These are phyloP conservation scores for Teunomyces stri DNA, from an alignment of 805 yeast species.

Conservation along the genomic window DNA sequence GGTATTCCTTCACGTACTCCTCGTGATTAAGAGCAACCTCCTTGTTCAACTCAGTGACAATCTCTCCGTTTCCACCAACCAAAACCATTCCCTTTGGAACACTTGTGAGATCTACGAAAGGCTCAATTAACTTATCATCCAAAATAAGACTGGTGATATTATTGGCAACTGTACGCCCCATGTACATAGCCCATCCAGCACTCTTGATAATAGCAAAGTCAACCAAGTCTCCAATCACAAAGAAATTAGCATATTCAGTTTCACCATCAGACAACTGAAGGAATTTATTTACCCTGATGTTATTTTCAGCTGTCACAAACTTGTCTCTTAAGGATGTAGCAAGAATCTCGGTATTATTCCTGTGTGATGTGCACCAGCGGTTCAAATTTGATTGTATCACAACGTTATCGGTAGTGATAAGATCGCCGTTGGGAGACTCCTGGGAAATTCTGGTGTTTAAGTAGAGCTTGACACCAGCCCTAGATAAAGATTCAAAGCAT, in stretches of 20 bases:
- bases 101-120: slow-evolving; percentile 28
- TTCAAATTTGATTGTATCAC: slow-evolving; percentile 28
- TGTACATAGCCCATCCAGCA: slow-evolving; percentile 46
- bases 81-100: slow-evolving; percentile 43
- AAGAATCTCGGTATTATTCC: slow-evolving; percentile 32
- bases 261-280: slow-evolving; percentile 28
- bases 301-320: slow-evolving; percentile 27
- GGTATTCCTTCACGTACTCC: slow-evolving; percentile 35
- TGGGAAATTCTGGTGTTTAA: slow-evolving; percentile 30
- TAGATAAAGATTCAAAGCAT: slow-evolving; percentile 23
- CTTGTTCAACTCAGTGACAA: slow-evolving; percentile 35
- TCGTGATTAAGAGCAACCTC: slow-evolving; percentile 32
- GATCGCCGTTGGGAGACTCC: slow-evolving; percentile 24
- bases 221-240: slow-evolving; percentile 39
- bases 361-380: slow-evolving; percentile 36
- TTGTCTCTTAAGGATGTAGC: slow-evolving; percentile 14
- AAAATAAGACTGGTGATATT: slow-evolving; percentile 30
- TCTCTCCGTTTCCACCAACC: slow-evolving; percentile 38
- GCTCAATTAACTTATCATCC: slow-evolving; percentile 31
- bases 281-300: slow-evolving; percentile 35
- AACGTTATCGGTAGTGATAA: slow-evolving; percentile 27
- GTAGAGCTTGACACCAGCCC: slow-evolving; percentile 26
- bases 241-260: slow-evolving; percentile 21
- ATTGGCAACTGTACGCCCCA: slow-evolving; percentile 40
- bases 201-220: slow-evolving; percentile 41